phyloP scores from a whole-genome alignment of 202 grass and related monocot genomes.

The Setaria viridis region DNA sequence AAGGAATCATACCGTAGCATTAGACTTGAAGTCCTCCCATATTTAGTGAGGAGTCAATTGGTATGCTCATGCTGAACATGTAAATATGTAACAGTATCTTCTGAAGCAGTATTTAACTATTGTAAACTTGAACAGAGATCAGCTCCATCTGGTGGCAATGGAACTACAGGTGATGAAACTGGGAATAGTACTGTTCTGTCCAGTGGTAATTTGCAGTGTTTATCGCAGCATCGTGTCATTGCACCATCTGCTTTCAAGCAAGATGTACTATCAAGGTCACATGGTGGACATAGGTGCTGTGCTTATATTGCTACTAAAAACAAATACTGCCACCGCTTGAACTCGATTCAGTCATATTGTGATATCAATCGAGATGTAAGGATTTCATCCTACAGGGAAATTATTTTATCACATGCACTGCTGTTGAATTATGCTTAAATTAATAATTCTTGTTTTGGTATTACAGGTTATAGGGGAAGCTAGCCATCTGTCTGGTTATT shows the following conservation, averaged over 20 bases:
- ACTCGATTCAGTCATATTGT: slow-evolving; percentile 90
- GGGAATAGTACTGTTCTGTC: slow-evolving; percentile 51
- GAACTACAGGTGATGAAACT: slow-evolving; percentile 55
- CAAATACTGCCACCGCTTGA: slow-evolving; percentile 90
- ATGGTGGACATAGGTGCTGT: slow-evolving; percentile 73
- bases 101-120: slow-evolving; percentile 35
- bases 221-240: slow-evolving; percentile 76
- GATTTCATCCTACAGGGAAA: slow-evolving; percentile 36
- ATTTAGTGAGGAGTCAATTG: slow-evolving; percentile 90
- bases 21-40: slow-evolving; percentile 89
- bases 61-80: slow-evolving; percentile 57
- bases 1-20: slow-evolving; percentile 86
- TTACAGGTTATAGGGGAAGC: slow-evolving; percentile 90
- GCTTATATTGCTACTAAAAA: slow-evolving; percentile 89
- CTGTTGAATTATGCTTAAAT: slow-evolving; percentile 42
- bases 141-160: slow-evolving; percentile 55
- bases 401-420: slow-evolving; percentile 10
- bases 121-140: slow-evolving; percentile 71
- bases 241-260: slow-evolving; percentile 82
- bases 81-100: slow-evolving; percentile 17
- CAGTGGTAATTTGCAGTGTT: slow-evolving; percentile 72
- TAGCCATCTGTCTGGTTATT: slow-evolving; percentile 90
- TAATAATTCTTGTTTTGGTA: slow-evolving; percentile 1
- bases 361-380: slow-evolving; percentile 99
- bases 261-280: slow-evolving; percentile 37